Percentiles rank a stretch among this genome's conserved stretches.
These are phyloP conservation scores for Pythium dissotocum DNA, from an alignment of 352 stramenopile species.

Conservation along the genomic window DNA sequence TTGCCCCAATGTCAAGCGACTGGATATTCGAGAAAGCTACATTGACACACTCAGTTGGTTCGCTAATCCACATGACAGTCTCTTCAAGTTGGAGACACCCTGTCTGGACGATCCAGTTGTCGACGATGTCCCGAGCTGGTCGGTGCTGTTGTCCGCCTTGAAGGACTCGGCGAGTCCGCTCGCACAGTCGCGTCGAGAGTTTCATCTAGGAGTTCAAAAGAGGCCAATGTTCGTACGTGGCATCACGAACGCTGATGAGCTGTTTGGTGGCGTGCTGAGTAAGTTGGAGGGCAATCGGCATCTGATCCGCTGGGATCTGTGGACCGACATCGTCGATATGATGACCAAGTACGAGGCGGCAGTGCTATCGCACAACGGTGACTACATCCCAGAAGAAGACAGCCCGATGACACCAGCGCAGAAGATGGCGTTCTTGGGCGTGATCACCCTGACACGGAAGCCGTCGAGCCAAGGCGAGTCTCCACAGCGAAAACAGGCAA, in stretches of 20 bases:
- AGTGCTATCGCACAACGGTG: constrained; percentile 10
- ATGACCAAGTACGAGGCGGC: constrained; percentile 7
- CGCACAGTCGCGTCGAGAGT: constrained; percentile 5
- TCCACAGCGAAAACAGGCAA: constrained; percentile 1
- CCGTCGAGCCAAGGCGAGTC: background rate
- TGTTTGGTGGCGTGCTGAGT: background rate
- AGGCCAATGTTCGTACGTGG: background rate
- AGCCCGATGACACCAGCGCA: background rate
- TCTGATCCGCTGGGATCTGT: constrained; percentile 7
- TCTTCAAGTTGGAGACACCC: constrained; percentile 13
- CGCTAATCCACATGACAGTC: background rate
- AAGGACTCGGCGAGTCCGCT: constrained; percentile 7
- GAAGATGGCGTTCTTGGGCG: constrained; percentile 19
- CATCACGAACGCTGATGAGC: background rate
- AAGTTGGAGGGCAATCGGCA: constrained; percentile 15
- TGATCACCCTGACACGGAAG: background rate
- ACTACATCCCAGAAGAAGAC: constrained; percentile 12
- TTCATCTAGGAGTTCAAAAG: background rate
- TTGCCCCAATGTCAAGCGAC: constrained; percentile 17
- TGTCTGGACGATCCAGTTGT: background rate
- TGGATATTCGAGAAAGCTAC: background rate
- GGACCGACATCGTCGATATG: background rate
- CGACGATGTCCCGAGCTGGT: background rate
- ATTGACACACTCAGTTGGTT: constrained; percentile 8
- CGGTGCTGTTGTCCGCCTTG: background rate